Evolutionary conservation across 2,329 filamentous ascomycete genomes (phyloP), one percentile per base, ranked within the genome.

Genomic region (Lasiodiplodia gonubiensis): DNA sequence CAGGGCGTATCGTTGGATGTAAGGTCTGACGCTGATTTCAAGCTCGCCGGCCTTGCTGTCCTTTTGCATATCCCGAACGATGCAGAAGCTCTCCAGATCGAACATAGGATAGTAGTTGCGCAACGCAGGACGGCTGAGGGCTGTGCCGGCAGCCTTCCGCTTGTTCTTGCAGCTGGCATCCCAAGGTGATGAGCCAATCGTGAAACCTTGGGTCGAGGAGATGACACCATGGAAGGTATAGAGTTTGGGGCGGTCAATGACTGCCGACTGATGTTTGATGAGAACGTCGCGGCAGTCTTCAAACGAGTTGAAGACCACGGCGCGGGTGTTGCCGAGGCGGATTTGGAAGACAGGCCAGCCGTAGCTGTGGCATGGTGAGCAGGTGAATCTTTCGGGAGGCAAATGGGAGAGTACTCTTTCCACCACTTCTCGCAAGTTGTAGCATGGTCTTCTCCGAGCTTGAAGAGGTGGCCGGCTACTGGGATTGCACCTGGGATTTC

Each of bases 221-320:
- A 86, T 85, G 59, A 86, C 76, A 2, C 82, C 83, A 69, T 86
- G 85, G 72, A 86, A 86, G 0, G 84, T 86, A 70, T 84, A 85
- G 1, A 86, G 75, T 37, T 78, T 85, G 0, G 83, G 83, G 0
- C 83, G 77, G 69, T 84, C 82, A 46, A 86, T 85, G 8, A 85
- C 73, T 3, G 84, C 84, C 25, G 82, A 82, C 67, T 85, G 82
- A 67, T 85, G 79, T 2, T 79, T 80, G 4, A 86, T 74, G 1
- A 86, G 76, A 73, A 86, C 85, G 55, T 81, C 82, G 70, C 80
- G 82, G 73, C 82, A 84, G 70, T 84, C 84, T 1, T 82, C 81
- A 65, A 86, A 86, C 0, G 82, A 84, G 72, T 84, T 86, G 52
- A 86, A 78, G 0, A 86, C 83, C 0, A 86, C 83, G 0, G 84